These are phyloP conservation scores for Saururus chinensis DNA, from an alignment of 164 flowering plant genomes.

Conservation along the genomic window DNA sequence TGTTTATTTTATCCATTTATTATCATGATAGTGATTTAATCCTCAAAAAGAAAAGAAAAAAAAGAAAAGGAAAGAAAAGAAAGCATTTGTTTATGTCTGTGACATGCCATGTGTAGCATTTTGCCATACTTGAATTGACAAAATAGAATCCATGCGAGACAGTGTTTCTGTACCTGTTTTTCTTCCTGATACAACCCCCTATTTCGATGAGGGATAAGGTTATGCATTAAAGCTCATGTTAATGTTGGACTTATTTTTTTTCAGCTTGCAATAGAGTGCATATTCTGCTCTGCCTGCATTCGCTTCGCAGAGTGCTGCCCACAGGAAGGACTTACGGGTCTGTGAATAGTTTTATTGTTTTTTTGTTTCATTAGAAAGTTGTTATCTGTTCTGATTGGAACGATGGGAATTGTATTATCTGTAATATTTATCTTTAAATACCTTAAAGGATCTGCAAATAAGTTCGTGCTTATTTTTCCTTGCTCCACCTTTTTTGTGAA, in stretches of 20 bases:
- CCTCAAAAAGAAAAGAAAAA: too few species aligned
- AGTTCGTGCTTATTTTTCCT: not conserved
- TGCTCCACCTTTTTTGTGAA: conserved; percentile 1
- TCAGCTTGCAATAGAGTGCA: conserved; percentile 99
- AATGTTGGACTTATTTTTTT: not conserved
- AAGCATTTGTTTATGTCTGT: too few species aligned
- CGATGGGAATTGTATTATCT: too few species aligned
- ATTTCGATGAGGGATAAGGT: not conserved
- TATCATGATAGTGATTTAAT: not conserved
- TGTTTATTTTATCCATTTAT: not conserved
- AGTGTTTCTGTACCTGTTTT: too few species aligned
- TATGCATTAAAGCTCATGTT: not conserved
- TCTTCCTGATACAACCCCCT: not conserved
- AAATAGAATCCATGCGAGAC: too few species aligned
- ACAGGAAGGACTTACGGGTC: conserved; percentile 96
- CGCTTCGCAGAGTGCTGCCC: conserved; percentile 99
- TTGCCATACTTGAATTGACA: too few species aligned
- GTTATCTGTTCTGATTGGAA: not conserved
- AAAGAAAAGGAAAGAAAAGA: too few species aligned
- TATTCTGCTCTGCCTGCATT: conserved; percentile 98
- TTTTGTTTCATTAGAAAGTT: not conserved
- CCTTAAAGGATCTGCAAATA: too few species aligned
- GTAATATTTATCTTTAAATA: not conserved
- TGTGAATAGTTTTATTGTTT: conserved; percentile 5
- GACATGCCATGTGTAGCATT: too few species aligned